phyloP scores from a whole-genome alignment of 2,329 filamentous ascomycete species.

The Colletotrichum noveboracense region DNA sequence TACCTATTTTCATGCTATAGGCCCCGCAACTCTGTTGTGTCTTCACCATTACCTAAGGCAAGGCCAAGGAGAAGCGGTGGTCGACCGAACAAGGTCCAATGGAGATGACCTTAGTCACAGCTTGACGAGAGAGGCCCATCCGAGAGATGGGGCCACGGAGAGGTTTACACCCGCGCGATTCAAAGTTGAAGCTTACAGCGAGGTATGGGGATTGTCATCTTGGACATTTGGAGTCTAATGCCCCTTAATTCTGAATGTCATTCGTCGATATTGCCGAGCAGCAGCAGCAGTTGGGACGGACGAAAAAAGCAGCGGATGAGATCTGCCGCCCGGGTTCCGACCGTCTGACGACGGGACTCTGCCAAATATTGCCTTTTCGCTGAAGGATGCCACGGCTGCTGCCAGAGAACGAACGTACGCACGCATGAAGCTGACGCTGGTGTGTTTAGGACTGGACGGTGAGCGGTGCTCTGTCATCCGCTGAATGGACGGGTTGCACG shows the following conservation, averaged over 20 bases:
- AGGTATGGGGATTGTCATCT: not conserved
- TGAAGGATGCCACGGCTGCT: not conserved
- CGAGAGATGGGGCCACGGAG: not conserved
- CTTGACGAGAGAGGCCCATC: not conserved
- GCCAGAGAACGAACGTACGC: not conserved
- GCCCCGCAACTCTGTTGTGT: not conserved
- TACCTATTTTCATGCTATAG: not conserved
- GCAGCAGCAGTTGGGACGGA: not conserved
- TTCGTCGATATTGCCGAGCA: not conserved
- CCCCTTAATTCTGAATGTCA: not conserved
- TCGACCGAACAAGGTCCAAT: not conserved
- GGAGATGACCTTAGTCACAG: conserved; percentile 3
- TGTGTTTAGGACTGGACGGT: not conserved
- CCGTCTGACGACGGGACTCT: not conserved
- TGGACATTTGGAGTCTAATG: not conserved
- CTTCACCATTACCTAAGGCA: conserved; percentile 10
- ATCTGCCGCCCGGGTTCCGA: not conserved
- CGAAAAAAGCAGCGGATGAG: not conserved
- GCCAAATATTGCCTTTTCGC: not conserved
- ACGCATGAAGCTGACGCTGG: conserved; percentile 13
- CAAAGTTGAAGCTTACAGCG: not conserved
- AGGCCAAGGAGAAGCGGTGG: not conserved
- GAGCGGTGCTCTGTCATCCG: conserved; percentile 15
- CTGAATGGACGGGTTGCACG: conserved; percentile 1
- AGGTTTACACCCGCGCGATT: not conserved